Evolutionary conservation across 495 filamentous ascomycete genomes (phyloP).

Genomic region (Entonaema liquescens): DNA sequence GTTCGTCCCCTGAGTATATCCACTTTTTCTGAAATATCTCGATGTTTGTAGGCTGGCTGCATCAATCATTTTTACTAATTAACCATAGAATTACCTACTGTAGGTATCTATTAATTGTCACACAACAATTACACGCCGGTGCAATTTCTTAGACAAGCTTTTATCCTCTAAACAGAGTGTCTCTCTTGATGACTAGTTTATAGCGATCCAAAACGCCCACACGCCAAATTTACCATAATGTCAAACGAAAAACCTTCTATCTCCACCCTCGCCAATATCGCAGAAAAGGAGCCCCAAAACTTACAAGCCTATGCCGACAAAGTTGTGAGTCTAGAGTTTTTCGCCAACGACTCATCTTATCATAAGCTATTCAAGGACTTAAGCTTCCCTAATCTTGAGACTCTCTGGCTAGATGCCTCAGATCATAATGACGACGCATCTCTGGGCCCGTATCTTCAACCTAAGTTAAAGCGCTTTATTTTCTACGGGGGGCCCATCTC

Average conservation of each 20-base stretch:
- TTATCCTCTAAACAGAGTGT: too few species aligned
- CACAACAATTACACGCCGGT: too few species aligned
- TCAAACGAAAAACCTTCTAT: not conserved
- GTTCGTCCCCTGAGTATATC: not conserved
- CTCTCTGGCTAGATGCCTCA: not conserved
- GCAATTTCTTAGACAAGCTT: too few species aligned
- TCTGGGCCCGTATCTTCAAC: slow-evolving; percentile 15
- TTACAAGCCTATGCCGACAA: slow-evolving; percentile 1
- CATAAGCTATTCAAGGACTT: slow-evolving; percentile 9
- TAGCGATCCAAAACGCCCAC: not conserved
- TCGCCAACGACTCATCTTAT: not conserved
- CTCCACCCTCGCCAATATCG: not conserved
- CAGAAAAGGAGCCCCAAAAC: not conserved
- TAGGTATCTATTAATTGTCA: too few species aligned
- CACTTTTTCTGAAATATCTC: too few species aligned
- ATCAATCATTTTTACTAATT: too few species aligned
- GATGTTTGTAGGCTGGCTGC: too few species aligned
- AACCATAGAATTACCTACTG: too few species aligned
- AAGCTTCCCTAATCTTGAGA: slow-evolving; percentile 12
- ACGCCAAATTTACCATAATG: not conserved
- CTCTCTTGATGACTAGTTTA: too few species aligned
- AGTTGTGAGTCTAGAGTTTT: not conserved
- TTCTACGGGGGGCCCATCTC: slow-evolving; percentile 9
- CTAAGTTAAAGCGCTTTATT: not conserved
- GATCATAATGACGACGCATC: not conserved